phyloP scores from a whole-genome alignment of 805 yeast species.

The Trichomonascus vanleenenianus region DNA sequence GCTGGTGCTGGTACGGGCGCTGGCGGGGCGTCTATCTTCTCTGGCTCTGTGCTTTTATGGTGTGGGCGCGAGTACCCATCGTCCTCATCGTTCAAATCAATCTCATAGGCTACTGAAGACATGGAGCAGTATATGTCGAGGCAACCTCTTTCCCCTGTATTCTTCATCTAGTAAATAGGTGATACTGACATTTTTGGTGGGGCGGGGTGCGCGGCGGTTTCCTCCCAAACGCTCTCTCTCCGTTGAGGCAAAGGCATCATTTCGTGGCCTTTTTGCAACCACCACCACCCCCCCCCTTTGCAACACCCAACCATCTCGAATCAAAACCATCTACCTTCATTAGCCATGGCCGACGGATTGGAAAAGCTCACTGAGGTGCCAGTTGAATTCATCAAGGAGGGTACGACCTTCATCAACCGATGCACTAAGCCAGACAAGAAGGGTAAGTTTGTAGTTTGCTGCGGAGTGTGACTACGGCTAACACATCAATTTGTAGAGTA shows the following conservation, averaged over 20 bases:
- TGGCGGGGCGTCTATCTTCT: background rate
- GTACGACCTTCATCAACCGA: slow-evolving; percentile 77
- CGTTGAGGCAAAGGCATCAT: no score
- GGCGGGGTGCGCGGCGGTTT: no score
- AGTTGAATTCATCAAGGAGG: slow-evolving; percentile 84
- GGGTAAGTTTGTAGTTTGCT: slow-evolving; percentile 36
- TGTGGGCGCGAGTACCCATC: background rate
- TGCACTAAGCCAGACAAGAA: slow-evolving; percentile 89
- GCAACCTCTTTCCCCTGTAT: no score
- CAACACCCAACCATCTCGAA: no score
- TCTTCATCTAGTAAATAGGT: no score
- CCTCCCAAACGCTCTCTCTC: no score
- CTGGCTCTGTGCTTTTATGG: background rate
- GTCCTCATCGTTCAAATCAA: slow-evolving; percentile 1
- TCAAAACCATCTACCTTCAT: no score
- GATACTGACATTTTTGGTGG: no score
- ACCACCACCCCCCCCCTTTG: no score
- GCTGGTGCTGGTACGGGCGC: background rate
- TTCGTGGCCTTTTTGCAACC: no score
- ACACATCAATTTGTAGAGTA: slow-evolving; percentile 56
- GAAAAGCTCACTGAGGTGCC: slow-evolving; percentile 50
- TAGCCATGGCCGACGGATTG: slow-evolving; percentile 16
- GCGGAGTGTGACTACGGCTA: slow-evolving; percentile 13
- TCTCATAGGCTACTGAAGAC: background rate
- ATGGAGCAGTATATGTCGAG: no score